Conservation (phyloP, 2,329 filamentous ascomycete species). For the Acarospora socialis region DNA sequence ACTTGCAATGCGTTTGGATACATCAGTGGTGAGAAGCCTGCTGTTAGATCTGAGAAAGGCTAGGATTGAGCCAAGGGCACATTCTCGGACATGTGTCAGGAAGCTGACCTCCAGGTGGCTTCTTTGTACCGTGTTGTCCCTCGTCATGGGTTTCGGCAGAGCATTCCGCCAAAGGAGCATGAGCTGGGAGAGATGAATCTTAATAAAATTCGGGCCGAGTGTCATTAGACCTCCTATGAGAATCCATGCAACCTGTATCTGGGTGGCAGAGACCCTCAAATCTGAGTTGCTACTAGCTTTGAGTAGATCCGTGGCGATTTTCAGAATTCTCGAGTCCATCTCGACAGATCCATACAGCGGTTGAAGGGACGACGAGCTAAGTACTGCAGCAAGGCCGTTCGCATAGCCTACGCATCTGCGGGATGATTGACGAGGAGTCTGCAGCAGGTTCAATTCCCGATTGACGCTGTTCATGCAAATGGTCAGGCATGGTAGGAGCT, state of each 20-base stretch:
- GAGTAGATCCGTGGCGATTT: conserved; percentile 78
- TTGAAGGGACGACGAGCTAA: conserved; percentile 77
- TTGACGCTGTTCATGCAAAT: conserved; percentile 94
- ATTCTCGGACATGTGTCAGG: conserved; percentile 85
- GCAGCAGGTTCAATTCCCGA: conserved; percentile 67
- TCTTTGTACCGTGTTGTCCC: conserved; percentile 73
- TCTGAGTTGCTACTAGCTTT: conserved; percentile 90
- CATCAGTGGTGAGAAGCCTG: conserved; percentile 79
- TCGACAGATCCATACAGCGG: conserved; percentile 91
- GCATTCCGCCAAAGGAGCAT: conserved; percentile 95
- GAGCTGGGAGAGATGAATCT: conserved; percentile 90
- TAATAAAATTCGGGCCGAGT: conserved; percentile 92
- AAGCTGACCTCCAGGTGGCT: conserved; percentile 84
- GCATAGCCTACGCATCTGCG: conserved; percentile 80
- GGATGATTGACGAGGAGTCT: conserved; percentile 60
- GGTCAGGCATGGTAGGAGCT: conserved; percentile 78
- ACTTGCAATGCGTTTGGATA: conserved; percentile 77
- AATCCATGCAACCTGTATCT: conserved; percentile 97
- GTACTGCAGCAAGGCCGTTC: conserved; percentile 75
- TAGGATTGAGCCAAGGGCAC: conserved; percentile 77
- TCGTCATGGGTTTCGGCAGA: conserved; percentile 81
- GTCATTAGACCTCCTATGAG: conserved; percentile 94
- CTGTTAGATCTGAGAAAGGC: conserved; percentile 91
- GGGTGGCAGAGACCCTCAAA: conserved; percentile 76
- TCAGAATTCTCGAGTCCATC: conserved; percentile 80